These are phyloP conservation scores for Nemania abortiva DNA, from an alignment of 2,329 filamentous ascomycete genomes.

Conservation along the genomic window DNA sequence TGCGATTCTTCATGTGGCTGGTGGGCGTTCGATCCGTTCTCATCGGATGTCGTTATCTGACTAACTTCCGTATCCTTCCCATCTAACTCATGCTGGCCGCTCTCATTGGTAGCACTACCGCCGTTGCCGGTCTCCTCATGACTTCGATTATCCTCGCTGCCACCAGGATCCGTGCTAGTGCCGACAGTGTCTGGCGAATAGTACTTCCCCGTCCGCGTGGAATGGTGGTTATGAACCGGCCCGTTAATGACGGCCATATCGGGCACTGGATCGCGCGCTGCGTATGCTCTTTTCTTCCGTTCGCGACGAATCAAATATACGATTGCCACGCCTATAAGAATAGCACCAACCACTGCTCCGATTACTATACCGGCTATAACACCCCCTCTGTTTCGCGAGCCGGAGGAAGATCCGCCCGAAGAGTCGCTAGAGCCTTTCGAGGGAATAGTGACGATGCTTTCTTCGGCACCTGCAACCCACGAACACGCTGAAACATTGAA, in stretches of 20 bases:
- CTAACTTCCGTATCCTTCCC: constrained; percentile 20
- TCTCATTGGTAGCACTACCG: not conserved
- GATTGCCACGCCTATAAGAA: constrained; percentile 32
- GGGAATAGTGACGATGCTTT: constrained; percentile 51
- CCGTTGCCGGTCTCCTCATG: constrained; percentile 25
- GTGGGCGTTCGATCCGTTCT: constrained; percentile 38
- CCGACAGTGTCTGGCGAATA: constrained; percentile 45
- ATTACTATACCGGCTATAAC: constrained; percentile 47
- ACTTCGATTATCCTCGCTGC: constrained; percentile 16
- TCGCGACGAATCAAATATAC: constrained; percentile 40
- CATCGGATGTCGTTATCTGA: constrained; percentile 38
- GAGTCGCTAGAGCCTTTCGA: constrained; percentile 38
- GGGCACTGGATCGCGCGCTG: constrained; percentile 40
- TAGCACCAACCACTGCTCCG: constrained; percentile 33
- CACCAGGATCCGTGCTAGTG: constrained; percentile 32
- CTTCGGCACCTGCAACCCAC: constrained; percentile 52
- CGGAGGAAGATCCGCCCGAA: constrained; percentile 1
- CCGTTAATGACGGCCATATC: constrained; percentile 48
- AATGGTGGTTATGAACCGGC: constrained; percentile 48
- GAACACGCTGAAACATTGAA: constrained; percentile 57
- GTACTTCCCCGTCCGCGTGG: constrained; percentile 36
- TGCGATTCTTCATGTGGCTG: constrained; percentile 34
- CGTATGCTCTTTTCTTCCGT: constrained; percentile 40
- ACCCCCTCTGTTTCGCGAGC: constrained; percentile 38
- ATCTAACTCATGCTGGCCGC: constrained; percentile 32